Evolutionary conservation across 2,329 filamentous ascomycete genomes (phyloP), one percentile per base, ranked within the genome.

Genomic region (Paecilomyces variotii): DNA sequence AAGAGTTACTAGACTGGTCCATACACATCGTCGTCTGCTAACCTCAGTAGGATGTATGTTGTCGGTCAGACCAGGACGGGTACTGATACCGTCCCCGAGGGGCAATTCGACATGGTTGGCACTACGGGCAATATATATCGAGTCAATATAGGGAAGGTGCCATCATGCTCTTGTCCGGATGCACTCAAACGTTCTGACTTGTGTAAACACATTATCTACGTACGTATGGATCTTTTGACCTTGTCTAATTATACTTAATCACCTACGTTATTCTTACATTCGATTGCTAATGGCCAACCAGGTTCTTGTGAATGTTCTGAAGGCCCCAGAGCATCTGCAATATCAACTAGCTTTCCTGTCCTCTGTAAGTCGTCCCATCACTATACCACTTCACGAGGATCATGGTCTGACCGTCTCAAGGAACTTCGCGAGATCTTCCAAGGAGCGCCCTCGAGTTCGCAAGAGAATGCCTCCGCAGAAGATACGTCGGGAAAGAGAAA

Each of bases 171-270:
- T 58, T 86, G 84, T 67, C 82, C 82, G 0, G 80, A 85, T 68
- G 74, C 74, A 6, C 60, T 53, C 34, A 82, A 82, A 59, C 81
- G 83, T 10, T 32, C 30, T 3, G 81, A 83, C 52, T 81, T 85
- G 64, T 88, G 85, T 78, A 87, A 87, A 67, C 84, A 87, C 63
- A 80, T 86, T 51, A 71, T 83, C 53, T 86, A 85, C 66, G 82
- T 82, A 74, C 60, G 73, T 66, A 7, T 39, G 53, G 30, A 27
- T 26, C 24, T 24, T 26, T 10, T 45, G 35, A n/a, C 9, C 25
- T 10, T 45, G 35, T n/a, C 9, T 6, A 2, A 6, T 2, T 24
- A 45, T 24, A 45, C 19, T 45, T 45, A 45, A n/a, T 45, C 6
- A 19, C 39, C 39, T 45, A 45, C 39, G 39, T 45, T 45, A 45